Conservation (phyloP, 352 stramenopile genomes). For the Bremia lactucae region DNA sequence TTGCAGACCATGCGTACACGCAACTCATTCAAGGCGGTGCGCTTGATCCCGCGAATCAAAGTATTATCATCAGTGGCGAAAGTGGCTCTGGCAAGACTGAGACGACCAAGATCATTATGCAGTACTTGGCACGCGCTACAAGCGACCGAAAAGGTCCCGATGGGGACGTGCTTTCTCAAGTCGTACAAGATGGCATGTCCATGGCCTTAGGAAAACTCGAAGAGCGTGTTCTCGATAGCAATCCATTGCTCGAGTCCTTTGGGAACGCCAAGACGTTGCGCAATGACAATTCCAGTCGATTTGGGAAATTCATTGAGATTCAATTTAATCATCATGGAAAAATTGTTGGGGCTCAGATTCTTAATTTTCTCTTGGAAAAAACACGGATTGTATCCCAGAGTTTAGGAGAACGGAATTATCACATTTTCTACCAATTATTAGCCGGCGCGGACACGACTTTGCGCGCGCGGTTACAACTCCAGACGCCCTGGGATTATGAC, state of each 20-base stretch:
- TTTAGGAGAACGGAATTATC: conserved; percentile 92
- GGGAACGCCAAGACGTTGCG: conserved; percentile 90
- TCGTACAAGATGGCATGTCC: conserved; percentile 46
- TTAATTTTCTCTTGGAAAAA: conserved; percentile 88
- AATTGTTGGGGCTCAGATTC: conserved; percentile 85
- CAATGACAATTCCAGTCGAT: conserved; percentile 95
- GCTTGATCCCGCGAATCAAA: conserved; percentile 79
- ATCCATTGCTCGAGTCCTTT: conserved; percentile 85
- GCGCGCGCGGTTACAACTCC: conserved; percentile 54
- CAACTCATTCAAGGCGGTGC: conserved; percentile 79
- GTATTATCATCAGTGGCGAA: conserved; percentile 89
- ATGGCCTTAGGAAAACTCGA: conserved; percentile 83
- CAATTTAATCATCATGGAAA: conserved; percentile 89
- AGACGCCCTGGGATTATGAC: conserved; percentile 73
- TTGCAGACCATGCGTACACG: conserved; percentile 84
- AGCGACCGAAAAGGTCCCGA: conserved; percentile 48
- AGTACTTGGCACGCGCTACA: conserved; percentile 74
- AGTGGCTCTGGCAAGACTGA: conserved; percentile 86
- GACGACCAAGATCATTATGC: conserved; percentile 90
- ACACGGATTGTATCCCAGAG: conserved; percentile 85
- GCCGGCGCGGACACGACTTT: conserved; percentile 65
- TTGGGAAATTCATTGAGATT: conserved; percentile 97
- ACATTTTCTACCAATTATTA: conserved; percentile 95
- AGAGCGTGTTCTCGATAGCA: conserved; percentile 81
- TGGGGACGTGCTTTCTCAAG: conserved; percentile 5